Evolutionary conservation across 441 rosid genomes (phyloP), one percentile per base, ranked within the genome.

Genomic region (Gossypium trilobum): DNA sequence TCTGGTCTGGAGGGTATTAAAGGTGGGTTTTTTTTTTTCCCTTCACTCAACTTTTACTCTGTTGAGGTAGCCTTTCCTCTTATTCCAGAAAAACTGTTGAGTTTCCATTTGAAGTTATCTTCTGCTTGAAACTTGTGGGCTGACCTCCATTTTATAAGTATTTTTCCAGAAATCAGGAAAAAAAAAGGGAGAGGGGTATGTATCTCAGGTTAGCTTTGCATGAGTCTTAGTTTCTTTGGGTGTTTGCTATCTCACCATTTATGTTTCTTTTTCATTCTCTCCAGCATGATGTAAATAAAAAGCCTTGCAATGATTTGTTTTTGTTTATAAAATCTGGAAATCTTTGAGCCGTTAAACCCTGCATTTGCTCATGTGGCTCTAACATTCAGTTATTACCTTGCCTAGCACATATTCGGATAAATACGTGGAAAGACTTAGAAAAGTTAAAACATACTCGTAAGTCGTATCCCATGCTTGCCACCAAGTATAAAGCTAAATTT

Each of bases 1-100:
- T 81, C 92, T 66, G 85, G 85, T 46, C 71, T 82, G 56, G 89
- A 85, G 75, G 91, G 82, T 81, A 79, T 86, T 7, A 88, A 87
- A 88, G 95, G 95, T 88, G 65, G 64, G 78, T 14, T 69, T 0
- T 2, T 8, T 19, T 23, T 1, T 14, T 4, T 1, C 7, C 44
- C 23, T 33, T 67, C n/a, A 59, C 20, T 11, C 7, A 44, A 39
- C 5, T 27, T 66, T 2, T n/a, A 55, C 61, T 33, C 42, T 33
- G 42, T 33, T 33, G 42, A 33, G 42, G 42, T 20, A 5, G 11
- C 11, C 25, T 10, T 56, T 56, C 5, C 2, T 23, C 16, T 7
- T 27, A 17, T 59, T 59, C 64, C 14, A 59, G 3, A 62, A 17
- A 39, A 61, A 61, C 11, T 42, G 10, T 42, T 16, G 16, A 33